Evolutionary conservation across 352 stramenopile species (phyloP).

Genomic region (Phytophthora sp.): DNA sequence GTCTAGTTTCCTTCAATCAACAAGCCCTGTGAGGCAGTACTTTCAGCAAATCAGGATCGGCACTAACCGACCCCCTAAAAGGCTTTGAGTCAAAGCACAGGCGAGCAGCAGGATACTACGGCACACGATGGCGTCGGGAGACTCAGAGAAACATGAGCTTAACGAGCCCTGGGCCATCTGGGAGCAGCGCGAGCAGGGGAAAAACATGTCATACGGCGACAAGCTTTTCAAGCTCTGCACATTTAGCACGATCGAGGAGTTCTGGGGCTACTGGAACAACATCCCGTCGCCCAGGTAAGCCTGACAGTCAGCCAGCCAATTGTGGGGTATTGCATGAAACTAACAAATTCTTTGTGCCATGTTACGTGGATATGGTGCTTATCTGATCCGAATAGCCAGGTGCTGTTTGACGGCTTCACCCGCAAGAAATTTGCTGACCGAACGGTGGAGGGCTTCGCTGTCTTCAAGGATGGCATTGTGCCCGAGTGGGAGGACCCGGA

Average conservation of each 20-base stretch:
- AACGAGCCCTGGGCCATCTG: constrained; percentile 88
- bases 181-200: constrained; percentile 83
- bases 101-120: constrained; percentile 27
- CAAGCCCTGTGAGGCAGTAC: too few relatives aligned
- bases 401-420: constrained; percentile 83
- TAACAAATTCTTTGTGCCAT: constrained; percentile 7
- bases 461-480: constrained; percentile 91
- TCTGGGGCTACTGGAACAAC: constrained; percentile 93
- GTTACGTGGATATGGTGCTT: too few relatives aligned
- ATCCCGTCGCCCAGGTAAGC: constrained; percentile 86
- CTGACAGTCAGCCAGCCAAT: not conserved
- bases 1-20: too few relatives aligned
- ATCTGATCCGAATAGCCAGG: constrained; percentile 45
- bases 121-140: constrained; percentile 46
- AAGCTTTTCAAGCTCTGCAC: constrained; percentile 90
- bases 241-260: constrained; percentile 89
- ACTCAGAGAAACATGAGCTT: constrained; percentile 71
- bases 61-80: constrained; percentile 18
- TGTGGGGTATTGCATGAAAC: not conserved
- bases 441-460: constrained; percentile 93
- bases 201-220: constrained; percentile 84
- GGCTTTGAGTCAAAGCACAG: not conserved
- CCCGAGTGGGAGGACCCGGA: constrained; percentile 91
- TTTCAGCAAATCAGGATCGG: constrained; percentile 24
- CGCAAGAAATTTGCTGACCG: constrained; percentile 93